Evolutionary conservation across 2,329 filamentous ascomycete genomes (phyloP).

Genomic region (Xylariaceae sp.): DNA sequence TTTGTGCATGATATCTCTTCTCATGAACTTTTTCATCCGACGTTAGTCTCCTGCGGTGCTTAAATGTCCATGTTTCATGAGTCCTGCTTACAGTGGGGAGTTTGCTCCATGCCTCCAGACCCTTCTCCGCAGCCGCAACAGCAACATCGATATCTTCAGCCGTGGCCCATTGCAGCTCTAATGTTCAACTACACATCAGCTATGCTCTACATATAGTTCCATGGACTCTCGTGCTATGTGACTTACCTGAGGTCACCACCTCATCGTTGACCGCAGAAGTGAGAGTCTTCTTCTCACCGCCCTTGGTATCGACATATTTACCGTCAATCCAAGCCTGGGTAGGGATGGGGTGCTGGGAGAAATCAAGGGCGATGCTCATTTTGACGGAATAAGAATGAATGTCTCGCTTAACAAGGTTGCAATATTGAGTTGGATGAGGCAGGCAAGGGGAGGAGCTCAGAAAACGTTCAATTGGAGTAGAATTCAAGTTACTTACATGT

Average conservation of each 20-base stretch:
- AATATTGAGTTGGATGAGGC: no score
- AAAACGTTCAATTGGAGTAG: no score
- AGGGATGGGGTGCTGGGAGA: conserved; percentile 14
- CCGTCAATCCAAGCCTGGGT: conserved; percentile 14
- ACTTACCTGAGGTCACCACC: conserved; percentile 15
- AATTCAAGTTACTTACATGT: no score
- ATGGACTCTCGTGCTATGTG: background rate
- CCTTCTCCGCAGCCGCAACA: conserved; percentile 23
- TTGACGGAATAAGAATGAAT: no score
- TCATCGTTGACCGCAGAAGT: conserved; percentile 17
- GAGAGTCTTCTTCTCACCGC: conserved; percentile 10
- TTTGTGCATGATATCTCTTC: conserved; percentile 17
- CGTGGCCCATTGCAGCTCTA: conserved; percentile 20
- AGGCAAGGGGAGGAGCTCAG: no score
- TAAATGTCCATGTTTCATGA: conserved; percentile 1
- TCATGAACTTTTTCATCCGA: conserved; percentile 5
- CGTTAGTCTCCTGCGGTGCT: conserved; percentile 11
- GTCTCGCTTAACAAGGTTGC: no score
- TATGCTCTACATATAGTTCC: background rate
- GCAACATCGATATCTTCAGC: conserved; percentile 25
- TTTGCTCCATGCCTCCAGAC: conserved; percentile 25
- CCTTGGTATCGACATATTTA: conserved; percentile 12
- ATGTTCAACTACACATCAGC: background rate
- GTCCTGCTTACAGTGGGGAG: conserved; percentile 19
- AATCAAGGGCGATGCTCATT: conserved; percentile 7